Evolutionary conservation across 495 filamentous ascomycete species (phyloP).

Genomic region (Aspergillus campestris): DNA sequence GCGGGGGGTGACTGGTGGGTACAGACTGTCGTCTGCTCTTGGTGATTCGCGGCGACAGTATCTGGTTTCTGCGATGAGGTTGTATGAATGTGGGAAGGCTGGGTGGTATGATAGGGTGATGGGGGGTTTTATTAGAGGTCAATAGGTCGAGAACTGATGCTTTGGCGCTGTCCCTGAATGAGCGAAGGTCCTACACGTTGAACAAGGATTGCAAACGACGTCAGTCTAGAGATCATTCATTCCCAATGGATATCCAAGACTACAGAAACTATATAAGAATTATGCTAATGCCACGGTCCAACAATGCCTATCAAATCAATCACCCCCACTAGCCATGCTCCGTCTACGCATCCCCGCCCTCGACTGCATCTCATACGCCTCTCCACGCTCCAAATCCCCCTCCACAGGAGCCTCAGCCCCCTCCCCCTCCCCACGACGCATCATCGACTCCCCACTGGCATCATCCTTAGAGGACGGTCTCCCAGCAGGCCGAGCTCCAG

Average conservation of each 20-base stretch:
- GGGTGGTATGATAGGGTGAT: too few species aligned
- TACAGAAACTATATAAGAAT: too few species aligned
- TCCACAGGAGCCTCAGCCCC: conserved; percentile 22
- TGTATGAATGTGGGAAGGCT: conserved; percentile 6
- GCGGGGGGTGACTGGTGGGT: conserved; percentile 1
- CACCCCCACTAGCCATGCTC: conserved; percentile 19
- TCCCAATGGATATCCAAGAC: too few species aligned
- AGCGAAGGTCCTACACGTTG: too few species aligned
- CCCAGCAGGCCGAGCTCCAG: too few species aligned
- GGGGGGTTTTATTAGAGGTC: too few species aligned
- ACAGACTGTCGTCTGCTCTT: conserved; percentile 2
- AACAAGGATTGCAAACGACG: too few species aligned
- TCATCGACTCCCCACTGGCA: conserved; percentile 12
- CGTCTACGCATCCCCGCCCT: conserved; percentile 19
- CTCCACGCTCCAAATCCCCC: conserved; percentile 36
- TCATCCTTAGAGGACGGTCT: not conserved
- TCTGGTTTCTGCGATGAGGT: conserved; percentile 4
- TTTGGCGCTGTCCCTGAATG: too few species aligned
- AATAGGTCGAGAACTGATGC: too few species aligned
- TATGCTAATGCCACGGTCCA: too few species aligned
- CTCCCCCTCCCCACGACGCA: conserved; percentile 5
- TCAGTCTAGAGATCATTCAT: too few species aligned
- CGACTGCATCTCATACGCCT: conserved; percentile 25
- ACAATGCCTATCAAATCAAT: too few species aligned
- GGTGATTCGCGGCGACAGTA: not conserved